Percentiles rank a stretch among this genome's conserved stretches.
These are phyloP conservation scores for Ustilago nuda DNA, from an alignment of 1,284 basidiomycete species.

Conservation along the genomic window DNA sequence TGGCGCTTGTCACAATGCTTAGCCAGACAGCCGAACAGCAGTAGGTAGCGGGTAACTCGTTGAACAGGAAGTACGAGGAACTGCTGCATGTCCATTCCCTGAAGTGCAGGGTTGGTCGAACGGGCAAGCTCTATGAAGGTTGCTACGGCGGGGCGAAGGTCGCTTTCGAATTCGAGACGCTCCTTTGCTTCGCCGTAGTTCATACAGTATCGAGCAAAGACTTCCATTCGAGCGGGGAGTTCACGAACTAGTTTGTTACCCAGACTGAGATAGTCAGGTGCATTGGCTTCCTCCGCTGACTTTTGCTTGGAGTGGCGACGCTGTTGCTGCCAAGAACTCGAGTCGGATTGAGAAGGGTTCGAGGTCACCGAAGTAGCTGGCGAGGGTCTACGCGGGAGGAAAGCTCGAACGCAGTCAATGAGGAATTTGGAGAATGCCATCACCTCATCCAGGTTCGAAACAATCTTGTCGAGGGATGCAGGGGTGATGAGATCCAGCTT, in stretches of 20 bases:
- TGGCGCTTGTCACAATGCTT: constrained; percentile 23
- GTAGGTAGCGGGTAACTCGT: constrained; percentile 25
- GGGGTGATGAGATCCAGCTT: constrained; percentile 18
- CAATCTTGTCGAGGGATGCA: constrained; percentile 19
- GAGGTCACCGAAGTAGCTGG: constrained; percentile 23
- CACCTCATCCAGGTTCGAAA: constrained; percentile 29
- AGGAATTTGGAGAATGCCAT: constrained; percentile 24
- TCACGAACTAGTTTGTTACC: constrained; percentile 18
- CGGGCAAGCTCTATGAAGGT: constrained; percentile 23
- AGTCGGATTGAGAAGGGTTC: constrained; percentile 12
- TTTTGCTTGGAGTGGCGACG: background rate
- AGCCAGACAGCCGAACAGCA: constrained; percentile 29
- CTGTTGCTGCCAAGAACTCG: background rate
- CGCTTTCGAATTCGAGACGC: constrained; percentile 19
- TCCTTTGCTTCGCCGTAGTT: constrained; percentile 17
- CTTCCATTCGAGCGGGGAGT: constrained; percentile 26
- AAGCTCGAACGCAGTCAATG: constrained; percentile 15
- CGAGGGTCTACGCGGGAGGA: constrained; percentile 3
- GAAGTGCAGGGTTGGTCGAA: constrained; percentile 24
- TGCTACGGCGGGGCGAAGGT: constrained; percentile 18
- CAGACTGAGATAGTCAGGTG: constrained; percentile 17
- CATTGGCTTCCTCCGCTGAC: background rate
- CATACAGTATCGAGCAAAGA: constrained; percentile 25
- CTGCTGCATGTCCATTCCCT: constrained; percentile 31
- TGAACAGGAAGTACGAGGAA: constrained; percentile 28